Conservation (phyloP, 1,139 yeast genomes). For the Candida pseudoviswanathii region DNA sequence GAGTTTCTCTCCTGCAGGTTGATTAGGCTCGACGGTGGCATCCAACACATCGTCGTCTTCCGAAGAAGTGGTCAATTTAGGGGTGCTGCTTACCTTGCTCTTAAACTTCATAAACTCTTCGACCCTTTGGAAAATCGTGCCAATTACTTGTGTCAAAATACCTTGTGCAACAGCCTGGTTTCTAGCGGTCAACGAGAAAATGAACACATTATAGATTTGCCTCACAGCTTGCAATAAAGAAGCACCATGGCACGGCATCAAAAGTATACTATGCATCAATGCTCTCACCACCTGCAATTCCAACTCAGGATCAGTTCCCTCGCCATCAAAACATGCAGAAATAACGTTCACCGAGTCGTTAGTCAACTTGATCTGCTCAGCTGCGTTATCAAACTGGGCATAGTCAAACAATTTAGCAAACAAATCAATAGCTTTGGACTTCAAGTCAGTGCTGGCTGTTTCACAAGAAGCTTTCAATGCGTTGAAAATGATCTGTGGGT, state of each 20-base stretch:
- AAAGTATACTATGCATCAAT: slow-evolving; percentile 80
- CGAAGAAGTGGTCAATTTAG: slow-evolving; percentile 22
- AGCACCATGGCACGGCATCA: slow-evolving; percentile 89
- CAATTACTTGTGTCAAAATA: slow-evolving; percentile 86
- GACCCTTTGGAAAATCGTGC: slow-evolving; percentile 81
- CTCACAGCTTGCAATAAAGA: slow-evolving; percentile 86
- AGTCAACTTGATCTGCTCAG: slow-evolving; percentile 57
- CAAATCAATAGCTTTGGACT: slow-evolving; percentile 44
- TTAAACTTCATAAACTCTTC: slow-evolving; percentile 29
- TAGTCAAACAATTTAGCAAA: slow-evolving; percentile 50
- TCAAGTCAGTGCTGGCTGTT: slow-evolving; percentile 30
- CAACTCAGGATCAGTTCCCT: slow-evolving; percentile 83
- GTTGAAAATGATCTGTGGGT: slow-evolving; percentile 40
- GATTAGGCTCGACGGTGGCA: slow-evolving; percentile 12
- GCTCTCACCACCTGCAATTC: slow-evolving; percentile 94
- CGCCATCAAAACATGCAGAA: slow-evolving; percentile 86
- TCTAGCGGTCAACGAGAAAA: slow-evolving; percentile 74
- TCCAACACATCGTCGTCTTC: slow-evolving; percentile 16
- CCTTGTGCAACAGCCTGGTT: slow-evolving; percentile 97
- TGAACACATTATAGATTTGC: slow-evolving; percentile 89
- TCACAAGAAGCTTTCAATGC: slow-evolving; percentile 44
- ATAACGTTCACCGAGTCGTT: slow-evolving; percentile 87
- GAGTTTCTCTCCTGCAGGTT: slow-evolving; percentile 33
- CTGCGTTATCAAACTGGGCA: slow-evolving; percentile 40
- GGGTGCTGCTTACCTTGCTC: slow-evolving; percentile 22